These are phyloP conservation scores for Citrus maxima DNA, from an alignment of 345 rosid genomes.

Conservation along the genomic window DNA sequence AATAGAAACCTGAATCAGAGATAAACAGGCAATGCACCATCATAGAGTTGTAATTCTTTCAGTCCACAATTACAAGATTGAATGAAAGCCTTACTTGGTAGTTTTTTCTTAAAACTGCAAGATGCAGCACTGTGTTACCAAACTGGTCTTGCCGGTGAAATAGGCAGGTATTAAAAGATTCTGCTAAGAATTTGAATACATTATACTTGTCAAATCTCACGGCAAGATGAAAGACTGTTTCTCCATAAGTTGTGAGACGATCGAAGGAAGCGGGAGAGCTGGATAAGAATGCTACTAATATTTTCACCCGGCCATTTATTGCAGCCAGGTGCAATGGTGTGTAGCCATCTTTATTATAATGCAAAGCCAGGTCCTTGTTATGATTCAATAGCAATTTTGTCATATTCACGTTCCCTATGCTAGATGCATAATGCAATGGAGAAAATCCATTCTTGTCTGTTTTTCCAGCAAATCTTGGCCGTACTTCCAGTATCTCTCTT, in stretches of 20 bases:
- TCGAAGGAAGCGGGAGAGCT: slow-evolving; percentile 6
- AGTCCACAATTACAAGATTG: background rate
- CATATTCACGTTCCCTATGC: slow-evolving; percentile 5
- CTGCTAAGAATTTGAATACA: background rate
- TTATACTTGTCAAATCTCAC: slow-evolving; percentile 6
- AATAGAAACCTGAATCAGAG: background rate
- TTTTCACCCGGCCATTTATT: slow-evolving; percentile 15
- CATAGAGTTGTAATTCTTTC: too few species aligned
- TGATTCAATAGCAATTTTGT: slow-evolving; percentile 5
- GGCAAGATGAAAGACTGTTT: slow-evolving; percentile 28
- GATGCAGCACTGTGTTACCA: slow-evolving; percentile 26
- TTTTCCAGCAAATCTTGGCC: slow-evolving; percentile 11
- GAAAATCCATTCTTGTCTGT: background rate
- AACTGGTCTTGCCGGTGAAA: slow-evolving; percentile 15
- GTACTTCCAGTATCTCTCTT: background rate
- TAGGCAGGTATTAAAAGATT: background rate
- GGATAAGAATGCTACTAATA: slow-evolving; percentile 9
- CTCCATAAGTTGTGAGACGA: slow-evolving; percentile 5
- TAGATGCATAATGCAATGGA: slow-evolving; percentile 18
- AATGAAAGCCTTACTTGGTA: background rate
- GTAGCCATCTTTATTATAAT: slow-evolving; percentile 3
- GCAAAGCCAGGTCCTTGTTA: slow-evolving; percentile 2
- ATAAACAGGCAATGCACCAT: background rate
- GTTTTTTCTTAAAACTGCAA: slow-evolving; percentile 15
- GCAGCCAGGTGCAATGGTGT: slow-evolving; percentile 23